Conservation (phyloP, 2,329 filamentous ascomycete genomes). For the Orbilia ellipsospora region DNA sequence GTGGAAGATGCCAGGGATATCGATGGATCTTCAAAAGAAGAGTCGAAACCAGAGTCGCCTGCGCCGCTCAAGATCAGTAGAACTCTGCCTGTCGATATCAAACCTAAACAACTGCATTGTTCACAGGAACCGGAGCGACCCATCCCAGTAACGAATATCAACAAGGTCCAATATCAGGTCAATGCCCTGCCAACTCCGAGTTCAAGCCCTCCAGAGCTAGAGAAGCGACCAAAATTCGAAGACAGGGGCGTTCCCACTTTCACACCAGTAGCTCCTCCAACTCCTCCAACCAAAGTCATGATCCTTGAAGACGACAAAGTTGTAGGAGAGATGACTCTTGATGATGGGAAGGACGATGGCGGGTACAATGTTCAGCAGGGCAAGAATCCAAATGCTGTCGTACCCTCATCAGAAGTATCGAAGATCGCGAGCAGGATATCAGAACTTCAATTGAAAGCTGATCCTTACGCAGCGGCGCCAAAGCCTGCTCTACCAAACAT, state of each 20-base stretch:
- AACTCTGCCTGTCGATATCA: slow-evolving; percentile 46
- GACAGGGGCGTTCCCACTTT: slow-evolving; percentile 50
- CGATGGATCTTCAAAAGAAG: slow-evolving; percentile 13
- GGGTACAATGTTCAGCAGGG: slow-evolving; percentile 51
- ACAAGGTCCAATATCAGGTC: slow-evolving; percentile 49
- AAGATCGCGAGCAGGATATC: slow-evolving; percentile 52
- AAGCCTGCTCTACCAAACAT: slow-evolving; percentile 45
- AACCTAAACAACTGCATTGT: slow-evolving; percentile 36
- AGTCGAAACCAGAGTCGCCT: slow-evolving; percentile 32
- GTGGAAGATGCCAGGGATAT: slow-evolving; percentile 14
- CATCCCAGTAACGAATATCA: slow-evolving; percentile 37
- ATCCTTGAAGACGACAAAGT: slow-evolving; percentile 48
- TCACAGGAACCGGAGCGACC: slow-evolving; percentile 37
- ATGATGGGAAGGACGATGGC: slow-evolving; percentile 34
- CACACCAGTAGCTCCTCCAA: slow-evolving; percentile 40
- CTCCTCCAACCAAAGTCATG: slow-evolving; percentile 54
- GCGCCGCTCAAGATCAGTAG: slow-evolving; percentile 50
- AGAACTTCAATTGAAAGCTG: slow-evolving; percentile 50
- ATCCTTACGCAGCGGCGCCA: slow-evolving; percentile 36
- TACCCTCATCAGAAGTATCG: slow-evolving; percentile 46
- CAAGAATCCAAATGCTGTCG: slow-evolving; percentile 43
- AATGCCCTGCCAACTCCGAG: slow-evolving; percentile 48
- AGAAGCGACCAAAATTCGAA: slow-evolving; percentile 50
- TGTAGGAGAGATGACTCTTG: slow-evolving; percentile 42
- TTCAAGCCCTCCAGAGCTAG: slow-evolving; percentile 44